Evolutionary conservation across 208 protist species (phyloP), one percentile per base, ranked within the genome.

Genomic region (Acanthamoeba quina): DNA sequence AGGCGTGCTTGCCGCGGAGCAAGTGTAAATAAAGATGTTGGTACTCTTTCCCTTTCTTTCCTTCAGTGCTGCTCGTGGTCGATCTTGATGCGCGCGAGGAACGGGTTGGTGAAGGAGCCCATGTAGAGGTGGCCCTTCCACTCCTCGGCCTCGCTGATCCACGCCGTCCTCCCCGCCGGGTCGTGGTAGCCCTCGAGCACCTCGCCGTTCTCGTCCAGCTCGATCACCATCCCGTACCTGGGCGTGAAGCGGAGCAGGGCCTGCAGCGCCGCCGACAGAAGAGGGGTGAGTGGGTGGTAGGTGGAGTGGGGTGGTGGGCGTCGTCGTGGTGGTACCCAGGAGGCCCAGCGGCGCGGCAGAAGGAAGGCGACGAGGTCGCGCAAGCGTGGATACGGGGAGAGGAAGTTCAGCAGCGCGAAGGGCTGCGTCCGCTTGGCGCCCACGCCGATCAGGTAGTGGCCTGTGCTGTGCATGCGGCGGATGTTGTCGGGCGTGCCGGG

Each of bases 21-120:
- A 54, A 10, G 49, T 54, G 49, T 54, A 54, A 54, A 54, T 54
- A 54, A 54, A 54, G 49, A 37, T 17, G 15, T 54, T 17, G 49
- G 15, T 17, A 54, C 49, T 54, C 49, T 54, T 17, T 54, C 49
- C 7, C 49, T 54, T 17, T 54, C 49, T 54, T 5, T 54, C 3
- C 7, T n/a, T 80, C n/a, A 49, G 70, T 80, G 7, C 21, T 80
- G 15, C 37, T 37, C 37, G 37, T 37, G 1, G 37, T 37, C 37
- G 44, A 83, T 5, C 56, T 64, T 64, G 60, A 68, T 68, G 17
- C 83, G 52, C 1, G 56, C 83, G 60, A 90, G 83, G 83, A 54
- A 90, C 11, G 83, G 83, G 54, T 68, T 90, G 29, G 52, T 90
- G 83, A 90, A 90, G 24, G 83, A 90, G 47, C 83, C 83, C 31